A percentile compares a stretch with the other conserved stretches of the same genome.
Evolutionary conservation across 768 basidiomycete genomes (phyloP).

Genomic region (Mrakia blollopis): DNA sequence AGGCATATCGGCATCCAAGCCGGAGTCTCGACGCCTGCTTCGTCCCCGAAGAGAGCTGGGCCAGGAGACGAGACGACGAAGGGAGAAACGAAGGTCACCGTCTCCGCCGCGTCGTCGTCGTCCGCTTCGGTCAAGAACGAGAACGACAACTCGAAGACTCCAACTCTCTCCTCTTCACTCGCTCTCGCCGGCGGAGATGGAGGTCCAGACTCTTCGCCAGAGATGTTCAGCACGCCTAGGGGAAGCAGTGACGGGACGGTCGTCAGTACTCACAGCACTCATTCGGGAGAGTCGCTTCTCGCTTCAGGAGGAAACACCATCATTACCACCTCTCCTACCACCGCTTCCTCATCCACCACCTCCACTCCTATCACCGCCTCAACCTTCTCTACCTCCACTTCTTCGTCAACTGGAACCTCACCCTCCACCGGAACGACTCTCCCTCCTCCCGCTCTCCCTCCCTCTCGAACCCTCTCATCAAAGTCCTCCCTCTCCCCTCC

Average conservation of each 20-base stretch:
- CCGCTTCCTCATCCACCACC: neutral
- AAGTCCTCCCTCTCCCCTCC: neutral
- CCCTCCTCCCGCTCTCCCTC: neutral
- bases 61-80: neutral
- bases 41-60: neutral
- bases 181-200: neutral
- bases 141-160: neutral
- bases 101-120: neutral
- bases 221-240: too few species aligned
- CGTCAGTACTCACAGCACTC: neutral
- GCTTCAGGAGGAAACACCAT: neutral
- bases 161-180: neutral
- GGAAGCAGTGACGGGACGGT: neutral
- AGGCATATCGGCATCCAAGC: neutral
- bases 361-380: neutral
- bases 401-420: neutral
- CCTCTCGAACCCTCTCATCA: neutral
- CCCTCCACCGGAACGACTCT: neutral
- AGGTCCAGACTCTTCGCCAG: neutral
- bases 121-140: too few species aligned
- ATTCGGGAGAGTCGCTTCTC: slow-evolving; percentile 2
- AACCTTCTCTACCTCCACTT: neutral
- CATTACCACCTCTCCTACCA: neutral
- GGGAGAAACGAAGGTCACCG: neutral
- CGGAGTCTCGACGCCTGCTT: neutral